Conservation (phyloP, 768 basidiomycete species). For the Lactarius indigo region DNA sequence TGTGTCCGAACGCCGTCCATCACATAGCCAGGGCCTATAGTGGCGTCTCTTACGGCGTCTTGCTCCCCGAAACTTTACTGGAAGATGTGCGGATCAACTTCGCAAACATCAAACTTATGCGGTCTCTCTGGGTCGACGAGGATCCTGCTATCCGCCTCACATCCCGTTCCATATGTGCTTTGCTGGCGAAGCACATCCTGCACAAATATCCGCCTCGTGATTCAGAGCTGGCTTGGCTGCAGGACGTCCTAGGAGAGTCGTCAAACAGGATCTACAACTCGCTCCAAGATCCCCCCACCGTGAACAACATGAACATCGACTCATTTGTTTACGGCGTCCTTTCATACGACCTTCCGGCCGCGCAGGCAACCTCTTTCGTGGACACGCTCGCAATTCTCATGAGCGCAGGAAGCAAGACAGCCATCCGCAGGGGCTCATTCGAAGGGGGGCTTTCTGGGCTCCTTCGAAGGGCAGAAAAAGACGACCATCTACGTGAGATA, state of each 20-base stretch:
- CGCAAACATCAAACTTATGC: not conserved
- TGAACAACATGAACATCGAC: not conserved
- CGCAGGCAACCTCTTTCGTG: not conserved
- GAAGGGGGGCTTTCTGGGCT: not conserved
- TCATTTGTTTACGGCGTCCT: not conserved
- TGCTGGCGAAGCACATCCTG: not conserved
- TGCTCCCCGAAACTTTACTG: too few relatives aligned
- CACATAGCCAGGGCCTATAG: not conserved
- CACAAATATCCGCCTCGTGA: not conserved
- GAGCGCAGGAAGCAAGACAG: not conserved
- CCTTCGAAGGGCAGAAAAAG: not conserved
- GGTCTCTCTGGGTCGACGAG: not conserved
- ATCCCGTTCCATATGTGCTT: not conserved
- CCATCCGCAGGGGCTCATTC: not conserved
- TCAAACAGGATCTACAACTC: not conserved
- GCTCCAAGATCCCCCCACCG: not conserved
- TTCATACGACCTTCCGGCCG: not conserved
- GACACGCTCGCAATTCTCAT: conserved; percentile 12
- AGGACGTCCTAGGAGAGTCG: not conserved
- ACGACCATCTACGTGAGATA: conserved; percentile 31
- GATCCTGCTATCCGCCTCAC: not conserved
- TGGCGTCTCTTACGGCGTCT: not conserved
- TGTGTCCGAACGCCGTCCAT: conserved; percentile 1
- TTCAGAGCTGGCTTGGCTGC: not conserved
- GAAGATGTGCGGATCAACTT: not conserved